Evolutionary conservation across 352 stramenopile genomes (phyloP).

Genomic region (Pythium myriotylum): DNA sequence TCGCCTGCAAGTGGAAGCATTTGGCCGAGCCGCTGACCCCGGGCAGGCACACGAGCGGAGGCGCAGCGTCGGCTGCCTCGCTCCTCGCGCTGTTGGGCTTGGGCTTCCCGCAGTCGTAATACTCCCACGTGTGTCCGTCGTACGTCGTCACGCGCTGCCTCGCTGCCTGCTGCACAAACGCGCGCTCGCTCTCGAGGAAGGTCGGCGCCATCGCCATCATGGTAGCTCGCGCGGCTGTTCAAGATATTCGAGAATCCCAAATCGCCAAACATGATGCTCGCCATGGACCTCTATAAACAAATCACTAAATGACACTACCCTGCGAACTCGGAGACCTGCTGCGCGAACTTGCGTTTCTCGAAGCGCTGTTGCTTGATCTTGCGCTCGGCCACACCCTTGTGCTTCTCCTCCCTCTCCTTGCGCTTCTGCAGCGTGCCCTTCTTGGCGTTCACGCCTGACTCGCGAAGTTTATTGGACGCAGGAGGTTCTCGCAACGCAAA

Average conservation of each 20-base stretch:
- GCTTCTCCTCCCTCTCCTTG: conserved; percentile 79
- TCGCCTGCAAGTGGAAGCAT: conserved; percentile 65
- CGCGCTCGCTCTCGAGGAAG: conserved; percentile 38
- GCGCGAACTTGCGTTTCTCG: conserved; percentile 65
- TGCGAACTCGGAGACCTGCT: conserved; percentile 81
- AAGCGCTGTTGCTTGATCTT: conserved; percentile 64
- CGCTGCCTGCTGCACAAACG: conserved; percentile 63
- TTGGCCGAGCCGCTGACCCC: conserved; percentile 52
- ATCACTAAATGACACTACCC: conserved; percentile 34
- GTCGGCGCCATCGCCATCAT: background rate
- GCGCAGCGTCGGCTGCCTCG: conserved; percentile 5
- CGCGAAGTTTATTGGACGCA: conserved; percentile 77
- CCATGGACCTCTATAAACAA: conserved; percentile 9
- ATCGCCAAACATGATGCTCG: background rate
- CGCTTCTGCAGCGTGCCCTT: conserved; percentile 83
- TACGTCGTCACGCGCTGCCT: conserved; percentile 76
- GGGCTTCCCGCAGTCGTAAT: conserved; percentile 65
- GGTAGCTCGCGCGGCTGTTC: background rate
- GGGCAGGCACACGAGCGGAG: conserved; percentile 67
- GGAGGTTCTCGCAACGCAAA: conserved; percentile 89
- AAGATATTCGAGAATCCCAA: conserved; percentile 4
- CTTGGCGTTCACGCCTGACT: conserved; percentile 75
- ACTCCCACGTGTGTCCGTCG: conserved; percentile 78
- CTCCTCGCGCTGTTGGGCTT: conserved; percentile 3
- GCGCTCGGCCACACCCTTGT: conserved; percentile 48